These are phyloP conservation scores for Fusarium floridanum DNA, from an alignment of 2,329 filamentous ascomycete genomes.

Conservation along the genomic window DNA sequence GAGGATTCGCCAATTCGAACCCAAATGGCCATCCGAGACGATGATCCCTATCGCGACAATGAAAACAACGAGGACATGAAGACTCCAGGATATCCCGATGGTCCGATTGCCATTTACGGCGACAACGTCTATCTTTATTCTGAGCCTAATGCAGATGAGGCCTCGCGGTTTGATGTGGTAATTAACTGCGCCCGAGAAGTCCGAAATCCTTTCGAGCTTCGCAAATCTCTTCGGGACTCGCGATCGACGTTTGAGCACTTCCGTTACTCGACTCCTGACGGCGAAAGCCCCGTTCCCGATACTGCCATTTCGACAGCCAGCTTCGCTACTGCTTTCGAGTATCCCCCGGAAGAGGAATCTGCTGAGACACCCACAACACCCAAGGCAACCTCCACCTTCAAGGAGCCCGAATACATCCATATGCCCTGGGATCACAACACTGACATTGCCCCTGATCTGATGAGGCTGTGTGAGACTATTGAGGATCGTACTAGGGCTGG, in stretches of 20 bases:
- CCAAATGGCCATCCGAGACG: conserved; percentile 70
- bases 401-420: conserved; percentile 84
- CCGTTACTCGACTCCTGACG: conserved; percentile 49
- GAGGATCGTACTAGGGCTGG: conserved; percentile 78
- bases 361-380: conserved; percentile 66
- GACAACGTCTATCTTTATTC: conserved; percentile 83
- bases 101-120: conserved; percentile 84
- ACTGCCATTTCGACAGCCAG: conserved; percentile 70
- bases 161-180: conserved; percentile 82
- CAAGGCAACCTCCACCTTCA: conserved; percentile 61
- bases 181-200: conserved; percentile 89
- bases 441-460: conserved; percentile 82
- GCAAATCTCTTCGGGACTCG: conserved; percentile 44
- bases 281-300: conserved; percentile 62
- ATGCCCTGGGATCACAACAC: conserved; percentile 92
- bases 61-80: conserved; percentile 83
- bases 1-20: conserved; percentile 71
- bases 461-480: conserved; percentile 81
- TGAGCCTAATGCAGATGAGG: conserved; percentile 83
- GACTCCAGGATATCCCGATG: conserved; percentile 84
- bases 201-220: conserved; percentile 76
- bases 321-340: conserved; percentile 73
- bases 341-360: conserved; percentile 56
- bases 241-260: conserved; percentile 46
- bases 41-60: conserved; percentile 73